Evolutionary conservation across 257 asterid genomes (phyloP), one percentile per base, ranked within the genome.

Genomic region (Solanum acaule): DNA sequence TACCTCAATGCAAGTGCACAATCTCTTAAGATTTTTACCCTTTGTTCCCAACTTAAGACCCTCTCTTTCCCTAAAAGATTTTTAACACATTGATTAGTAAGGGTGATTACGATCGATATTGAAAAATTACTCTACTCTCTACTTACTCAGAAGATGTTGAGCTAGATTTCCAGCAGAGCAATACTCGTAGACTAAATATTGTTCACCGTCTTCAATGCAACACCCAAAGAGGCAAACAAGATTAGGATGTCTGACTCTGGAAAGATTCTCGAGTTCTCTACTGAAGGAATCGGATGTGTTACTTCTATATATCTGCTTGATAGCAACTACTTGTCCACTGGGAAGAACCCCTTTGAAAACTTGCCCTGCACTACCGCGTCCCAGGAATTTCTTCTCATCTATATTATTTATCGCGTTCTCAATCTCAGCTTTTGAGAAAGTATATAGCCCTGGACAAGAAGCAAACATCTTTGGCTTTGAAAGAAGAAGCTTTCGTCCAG

Each of bases 331-430:
- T 67, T 96, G 98, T 86, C 98, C 98, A 35, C 98, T 96, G 0
- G 98, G 98, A 40, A 96, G 93, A 91, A 94, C 88, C 73, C 98
- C 98, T 86, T 94, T 94, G 92, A 88, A 96, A 13, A 96, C 98
- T 76, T 87, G 86, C 82, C 98, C 98, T 14, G 98, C 96, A 85
- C 98, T 95, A 61, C 98, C 98, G n/a, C 96, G 92, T 83, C 98
- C 98, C 0, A 95, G 92, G 90, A 88, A 92, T 85, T 87, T 90
- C 91, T 91, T 95, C 87, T 92, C 95, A 4, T 56, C 72, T 1
- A 91, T 90, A 49, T 91, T 91, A 89, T 90, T 91, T 3, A 95
- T 92, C 5, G 98, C 98, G 1, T 91, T 93, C 81, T 93, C 93
- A 22, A 96, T 93, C 92, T 96, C 98, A 22, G 93, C 91, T 89